Percentiles rank a stretch among this genome's conserved stretches.
phyloP scores from a whole-genome alignment of 1,284 basidiomycete species.

The Phenoliferia sp. region DNA sequence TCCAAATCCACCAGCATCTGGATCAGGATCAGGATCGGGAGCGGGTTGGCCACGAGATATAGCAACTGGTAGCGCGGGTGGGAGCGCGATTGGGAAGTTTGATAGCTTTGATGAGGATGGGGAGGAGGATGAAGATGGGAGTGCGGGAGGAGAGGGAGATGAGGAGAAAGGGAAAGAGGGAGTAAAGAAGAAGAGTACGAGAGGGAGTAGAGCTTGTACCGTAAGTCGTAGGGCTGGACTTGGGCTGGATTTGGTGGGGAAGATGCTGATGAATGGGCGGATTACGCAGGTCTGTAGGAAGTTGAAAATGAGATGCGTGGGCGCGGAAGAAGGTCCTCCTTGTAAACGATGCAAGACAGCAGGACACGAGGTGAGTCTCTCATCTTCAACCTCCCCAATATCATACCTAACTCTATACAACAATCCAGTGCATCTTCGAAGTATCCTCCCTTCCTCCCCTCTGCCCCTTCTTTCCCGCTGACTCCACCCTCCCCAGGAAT shows the following conservation, averaged over 20 bases:
- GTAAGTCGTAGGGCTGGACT: constrained; percentile 60
- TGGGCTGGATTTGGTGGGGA: background rate
- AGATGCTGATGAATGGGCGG: too few relatives aligned
- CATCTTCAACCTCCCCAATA: background rate
- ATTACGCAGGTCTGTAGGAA: background rate
- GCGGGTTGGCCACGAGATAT: background rate
- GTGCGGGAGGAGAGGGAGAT: constrained; percentile 39
- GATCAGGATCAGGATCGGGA: background rate
- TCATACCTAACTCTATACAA: background rate
- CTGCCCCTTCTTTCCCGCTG: background rate
- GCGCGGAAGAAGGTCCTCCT: constrained; percentile 82
- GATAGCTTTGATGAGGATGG: constrained; percentile 39
- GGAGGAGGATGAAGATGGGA: constrained; percentile 46
- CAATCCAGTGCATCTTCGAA: constrained; percentile 71
- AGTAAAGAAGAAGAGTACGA: constrained; percentile 33
- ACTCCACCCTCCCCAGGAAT: background rate
- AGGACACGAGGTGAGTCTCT: constrained; percentile 58
- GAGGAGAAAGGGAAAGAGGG: constrained; percentile 15
- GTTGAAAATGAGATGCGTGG: constrained; percentile 96
- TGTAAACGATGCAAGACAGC: constrained; percentile 55
- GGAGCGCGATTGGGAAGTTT: background rate
- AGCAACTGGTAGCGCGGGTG: background rate
- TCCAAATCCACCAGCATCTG: background rate
- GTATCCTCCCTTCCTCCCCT: constrained; percentile 59
- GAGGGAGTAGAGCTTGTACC: constrained; percentile 68